Percentiles rank a stretch among this genome's conserved stretches.
These are phyloP conservation scores for Neurospora terricola DNA, from an alignment of 495 filamentous ascomycete species.

Conservation along the genomic window DNA sequence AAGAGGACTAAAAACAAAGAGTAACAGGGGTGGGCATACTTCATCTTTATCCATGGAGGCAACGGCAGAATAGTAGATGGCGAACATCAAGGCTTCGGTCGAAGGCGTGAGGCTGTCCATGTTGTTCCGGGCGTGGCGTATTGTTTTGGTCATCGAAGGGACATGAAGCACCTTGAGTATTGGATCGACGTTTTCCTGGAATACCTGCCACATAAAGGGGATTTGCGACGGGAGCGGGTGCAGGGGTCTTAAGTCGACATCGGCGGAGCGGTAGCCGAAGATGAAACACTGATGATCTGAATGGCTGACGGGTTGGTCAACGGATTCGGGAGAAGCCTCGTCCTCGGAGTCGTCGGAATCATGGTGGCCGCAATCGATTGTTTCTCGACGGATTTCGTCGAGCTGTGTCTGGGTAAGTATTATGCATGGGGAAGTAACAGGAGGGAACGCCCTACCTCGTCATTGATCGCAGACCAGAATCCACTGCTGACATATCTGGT, in stretches of 20 bases:
- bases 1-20: conserved; percentile 16
- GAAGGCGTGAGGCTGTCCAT: conserved; percentile 48
- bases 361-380: conserved; percentile 59
- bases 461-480: conserved; percentile 81
- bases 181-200: conserved; percentile 60
- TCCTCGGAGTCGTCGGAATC: conserved; percentile 45
- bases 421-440: neutral
- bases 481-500: conserved; percentile 81
- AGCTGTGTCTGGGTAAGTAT: conserved; percentile 36
- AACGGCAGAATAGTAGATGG: conserved; percentile 68
- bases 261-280: conserved; percentile 56
- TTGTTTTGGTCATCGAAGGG: conserved; percentile 43
- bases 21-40: conserved; percentile 13
- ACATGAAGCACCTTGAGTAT: conserved; percentile 60
- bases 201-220: conserved; percentile 58
- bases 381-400: conserved; percentile 60
- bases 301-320: conserved; percentile 18
- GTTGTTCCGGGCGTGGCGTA: conserved; percentile 36
- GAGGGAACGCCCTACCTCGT: conserved; percentile 46
- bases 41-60: conserved; percentile 54
- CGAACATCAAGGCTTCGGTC: conserved; percentile 64
- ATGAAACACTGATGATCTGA: conserved; percentile 60
- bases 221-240: conserved; percentile 54
- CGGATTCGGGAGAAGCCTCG: conserved; percentile 42
- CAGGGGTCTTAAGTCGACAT: conserved; percentile 35